These are phyloP conservation scores for Olyra latifolia DNA, from an alignment of 176 grass and related monocot genomes.

Conservation along the genomic window DNA sequence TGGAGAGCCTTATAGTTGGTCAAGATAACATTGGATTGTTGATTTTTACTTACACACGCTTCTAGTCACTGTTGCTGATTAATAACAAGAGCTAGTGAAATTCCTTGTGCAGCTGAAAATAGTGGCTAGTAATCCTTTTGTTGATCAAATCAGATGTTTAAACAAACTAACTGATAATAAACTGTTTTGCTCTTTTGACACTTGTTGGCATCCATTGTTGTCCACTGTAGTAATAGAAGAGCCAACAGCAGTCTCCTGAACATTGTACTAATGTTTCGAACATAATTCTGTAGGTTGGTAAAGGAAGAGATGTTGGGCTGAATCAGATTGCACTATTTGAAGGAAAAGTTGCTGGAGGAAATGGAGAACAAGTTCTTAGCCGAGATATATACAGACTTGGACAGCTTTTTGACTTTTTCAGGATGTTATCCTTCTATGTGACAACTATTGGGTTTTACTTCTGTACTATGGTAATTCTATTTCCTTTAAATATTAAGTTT, in stretches of 20 bases:
- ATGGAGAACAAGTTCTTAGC: conserved; percentile 96
- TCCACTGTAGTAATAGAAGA: neutral
- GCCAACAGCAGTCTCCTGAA: neutral
- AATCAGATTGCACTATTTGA: conserved; percentile 97
- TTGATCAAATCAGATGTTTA: conserved; percentile 4
- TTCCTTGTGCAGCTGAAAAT: neutral
- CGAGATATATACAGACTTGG: conserved; percentile 97
- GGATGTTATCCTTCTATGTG: conserved; percentile 96
- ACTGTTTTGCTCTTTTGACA: neutral
- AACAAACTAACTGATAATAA: neutral
- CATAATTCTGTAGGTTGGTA: conserved; percentile 69
- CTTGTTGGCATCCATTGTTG: neutral
- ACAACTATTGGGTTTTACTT: conserved; percentile 90
- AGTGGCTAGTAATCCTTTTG: neutral
- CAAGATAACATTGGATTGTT: neutral
- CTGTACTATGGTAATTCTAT: conserved; percentile 85
- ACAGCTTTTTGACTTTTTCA: conserved; percentile 93
- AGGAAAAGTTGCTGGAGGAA: conserved; percentile 98
- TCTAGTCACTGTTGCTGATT: conserved; percentile 2
- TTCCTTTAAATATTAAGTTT: conserved; percentile 15
- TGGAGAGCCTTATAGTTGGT: neutral
- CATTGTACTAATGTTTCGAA: conserved; percentile 25
- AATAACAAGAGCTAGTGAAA: conserved; percentile 10
- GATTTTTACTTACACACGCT: neutral
- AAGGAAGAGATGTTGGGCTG: conserved; percentile 90